Percentiles rank a stretch among this genome's conserved stretches.
These are phyloP conservation scores for Crucibulum laeve DNA, from an alignment of 768 basidiomycete genomes.

Conservation along the genomic window DNA sequence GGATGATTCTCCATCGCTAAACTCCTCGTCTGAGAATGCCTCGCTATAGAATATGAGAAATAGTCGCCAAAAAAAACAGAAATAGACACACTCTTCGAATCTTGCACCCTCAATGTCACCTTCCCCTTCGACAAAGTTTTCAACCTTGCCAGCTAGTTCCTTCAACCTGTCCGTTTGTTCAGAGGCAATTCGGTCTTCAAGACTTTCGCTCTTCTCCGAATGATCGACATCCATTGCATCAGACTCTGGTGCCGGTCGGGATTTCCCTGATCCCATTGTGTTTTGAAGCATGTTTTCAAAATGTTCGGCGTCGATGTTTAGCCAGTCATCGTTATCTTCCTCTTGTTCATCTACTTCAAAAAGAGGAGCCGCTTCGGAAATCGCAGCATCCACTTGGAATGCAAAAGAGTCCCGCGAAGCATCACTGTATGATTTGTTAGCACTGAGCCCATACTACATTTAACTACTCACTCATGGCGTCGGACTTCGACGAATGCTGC, in stretches of 20 bases:
- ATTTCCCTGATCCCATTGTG: conserved; percentile 24
- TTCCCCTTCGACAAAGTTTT: conserved; percentile 85
- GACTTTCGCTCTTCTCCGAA: conserved; percentile 15
- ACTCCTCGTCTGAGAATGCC: conserved; percentile 60
- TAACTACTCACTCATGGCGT: conserved; percentile 56
- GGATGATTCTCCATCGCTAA: conserved; percentile 42
- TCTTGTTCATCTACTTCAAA: conserved; percentile 18
- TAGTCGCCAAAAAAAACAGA: conserved; percentile 2
- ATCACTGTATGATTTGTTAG: conserved; percentile 31
- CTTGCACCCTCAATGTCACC: conserved; percentile 86
- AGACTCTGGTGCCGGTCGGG: conserved; percentile 8
- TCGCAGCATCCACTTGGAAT: conserved; percentile 59
- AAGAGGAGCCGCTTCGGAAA: conserved; percentile 36
- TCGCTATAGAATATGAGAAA: conserved; percentile 41
- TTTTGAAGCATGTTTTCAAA: conserved; percentile 71
- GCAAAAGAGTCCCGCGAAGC: conserved; percentile 74
- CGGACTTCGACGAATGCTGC: conserved; percentile 59
- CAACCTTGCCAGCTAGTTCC: conserved; percentile 79
- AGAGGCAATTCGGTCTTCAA: conserved; percentile 50
- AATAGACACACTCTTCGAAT: conserved; percentile 77
- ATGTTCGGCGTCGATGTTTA: conserved; percentile 71
- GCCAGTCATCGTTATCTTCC: conserved; percentile 84
- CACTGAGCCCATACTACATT: not conserved
- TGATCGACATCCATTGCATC: conserved; percentile 50
- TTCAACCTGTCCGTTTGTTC: conserved; percentile 69